Percentiles rank a stretch among this genome's conserved stretches.
Conservation (phyloP, 2,329 filamentous ascomycete species). For the Periconia macrospinosa region DNA sequence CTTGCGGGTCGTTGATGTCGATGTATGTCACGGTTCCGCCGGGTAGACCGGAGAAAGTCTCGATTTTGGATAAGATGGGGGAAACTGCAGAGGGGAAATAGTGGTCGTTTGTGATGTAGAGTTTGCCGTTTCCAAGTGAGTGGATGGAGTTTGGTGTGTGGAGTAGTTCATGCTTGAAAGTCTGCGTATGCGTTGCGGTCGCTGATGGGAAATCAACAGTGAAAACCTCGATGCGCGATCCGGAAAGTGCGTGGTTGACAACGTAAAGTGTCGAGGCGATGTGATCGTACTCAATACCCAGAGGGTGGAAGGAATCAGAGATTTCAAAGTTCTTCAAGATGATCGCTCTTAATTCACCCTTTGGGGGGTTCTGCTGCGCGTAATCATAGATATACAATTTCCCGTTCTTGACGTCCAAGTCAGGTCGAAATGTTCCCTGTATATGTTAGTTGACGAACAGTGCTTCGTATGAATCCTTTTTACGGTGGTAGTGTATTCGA, state of each 20-base stretch:
- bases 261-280: slow-evolving; percentile 42
- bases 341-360: slow-evolving; percentile 26
- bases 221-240: slow-evolving; percentile 38
- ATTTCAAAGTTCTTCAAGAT: slow-evolving; percentile 25
- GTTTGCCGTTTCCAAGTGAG: slow-evolving; percentile 30
- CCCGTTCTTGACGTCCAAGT: slow-evolving; percentile 22
- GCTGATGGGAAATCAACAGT: slow-evolving; percentile 21
- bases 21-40: slow-evolving; percentile 43
- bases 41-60: slow-evolving; percentile 43
- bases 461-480: too few species aligned
- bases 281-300: slow-evolving; percentile 45
- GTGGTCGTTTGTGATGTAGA: slow-evolving; percentile 50
- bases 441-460: too few species aligned
- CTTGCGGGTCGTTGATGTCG: slow-evolving; percentile 18
- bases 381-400: slow-evolving; percentile 47
- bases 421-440: slow-evolving; percentile 33
- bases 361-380: slow-evolving; percentile 6
- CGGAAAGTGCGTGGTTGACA: slow-evolving; percentile 43
- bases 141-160: slow-evolving; percentile 46
- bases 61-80: slow-evolving; percentile 35
- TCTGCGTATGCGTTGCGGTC: slow-evolving; percentile 31
- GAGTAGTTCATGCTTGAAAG: slow-evolving; percentile 35
- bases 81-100: slow-evolving; percentile 32
- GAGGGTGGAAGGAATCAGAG: slow-evolving; percentile 44
- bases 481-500: too few species aligned